These are phyloP conservation scores for Yueomyces sp. DNA, from an alignment of 1,139 yeast genomes.

Conservation along the genomic window DNA sequence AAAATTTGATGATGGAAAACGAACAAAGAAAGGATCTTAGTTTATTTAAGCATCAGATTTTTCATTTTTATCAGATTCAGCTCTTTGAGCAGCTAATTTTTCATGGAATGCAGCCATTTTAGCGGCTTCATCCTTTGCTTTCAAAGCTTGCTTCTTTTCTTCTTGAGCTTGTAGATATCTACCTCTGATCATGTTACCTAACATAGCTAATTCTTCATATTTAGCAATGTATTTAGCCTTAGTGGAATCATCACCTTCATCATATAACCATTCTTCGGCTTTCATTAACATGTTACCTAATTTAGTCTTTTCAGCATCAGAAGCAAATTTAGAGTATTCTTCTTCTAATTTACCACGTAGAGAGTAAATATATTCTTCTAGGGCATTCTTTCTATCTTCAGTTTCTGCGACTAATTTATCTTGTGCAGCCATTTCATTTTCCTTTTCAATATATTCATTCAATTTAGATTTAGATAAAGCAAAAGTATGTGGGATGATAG, in stretches of 20 bases:
- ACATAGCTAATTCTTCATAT: conserved; percentile 88
- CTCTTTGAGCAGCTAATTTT: conserved; percentile 66
- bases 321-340: conserved; percentile 73
- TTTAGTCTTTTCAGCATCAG: conserved; percentile 74
- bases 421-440: conserved; percentile 68
- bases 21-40: background rate
- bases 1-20: background rate
- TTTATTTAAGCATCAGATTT: conserved; percentile 1
- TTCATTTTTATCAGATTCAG: conserved; percentile 24
- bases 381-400: conserved; percentile 94
- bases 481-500: conserved; percentile 43
- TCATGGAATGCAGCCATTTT: conserved; percentile 83
- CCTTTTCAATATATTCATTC: conserved; percentile 59
- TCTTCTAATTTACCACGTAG: conserved; percentile 94
- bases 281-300: conserved; percentile 59
- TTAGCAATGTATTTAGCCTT: conserved; percentile 95
- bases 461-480: conserved; percentile 50
- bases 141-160: conserved; percentile 80
- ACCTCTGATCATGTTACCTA: conserved; percentile 90
- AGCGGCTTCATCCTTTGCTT: conserved; percentile 77
- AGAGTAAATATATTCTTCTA: conserved; percentile 95
- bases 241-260: conserved; percentile 88
- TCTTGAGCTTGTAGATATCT: conserved; percentile 88
- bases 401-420: conserved; percentile 97
- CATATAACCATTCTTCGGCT: conserved; percentile 96